Percentiles rank a stretch among this genome's conserved stretches.
phyloP scores from a whole-genome alignment of 2,329 filamentous ascomycete genomes.

The Sporothrix curviconia region DNA sequence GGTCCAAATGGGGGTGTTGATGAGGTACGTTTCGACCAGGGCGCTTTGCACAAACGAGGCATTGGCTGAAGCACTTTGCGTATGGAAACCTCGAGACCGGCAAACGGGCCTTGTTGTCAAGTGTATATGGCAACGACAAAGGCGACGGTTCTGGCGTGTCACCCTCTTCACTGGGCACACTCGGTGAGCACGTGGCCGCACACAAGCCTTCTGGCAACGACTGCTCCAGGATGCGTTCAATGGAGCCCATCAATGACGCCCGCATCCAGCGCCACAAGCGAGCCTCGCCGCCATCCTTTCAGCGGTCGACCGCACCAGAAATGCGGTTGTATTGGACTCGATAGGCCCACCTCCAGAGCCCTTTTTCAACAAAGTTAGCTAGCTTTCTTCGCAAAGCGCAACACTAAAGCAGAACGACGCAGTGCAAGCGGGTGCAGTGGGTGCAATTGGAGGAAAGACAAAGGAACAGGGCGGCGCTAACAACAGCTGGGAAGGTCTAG shows the following conservation, averaged over 20 bases:
- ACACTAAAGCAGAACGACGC: not conserved
- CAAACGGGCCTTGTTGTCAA: conserved; percentile 69
- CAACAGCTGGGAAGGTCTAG: not conserved
- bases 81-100: conserved; percentile 67
- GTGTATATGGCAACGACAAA: conserved; percentile 44
- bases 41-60: conserved; percentile 71
- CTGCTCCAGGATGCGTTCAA: conserved; percentile 69
- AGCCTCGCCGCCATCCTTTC: conserved; percentile 75
- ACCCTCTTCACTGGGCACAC: conserved; percentile 5
- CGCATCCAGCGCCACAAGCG: conserved; percentile 85
- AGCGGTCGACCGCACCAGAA: conserved; percentile 76
- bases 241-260: conserved; percentile 83
- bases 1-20: conserved; percentile 96
- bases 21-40: conserved; percentile 79
- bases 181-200: conserved; percentile 2
- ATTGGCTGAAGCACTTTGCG: conserved; percentile 63
- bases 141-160: conserved; percentile 13
- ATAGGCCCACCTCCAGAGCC: conserved; percentile 83
- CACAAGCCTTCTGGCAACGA: conserved; percentile 36
- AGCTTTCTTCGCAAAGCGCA: not conserved
- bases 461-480: not conserved
- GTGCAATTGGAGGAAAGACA: not conserved
- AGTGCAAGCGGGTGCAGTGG: not conserved
- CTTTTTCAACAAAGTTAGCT: no score
- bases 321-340: conserved; percentile 83